Evolutionary conservation across 2,329 filamentous ascomycete genomes (phyloP).

Genomic region (Westerdykella ornata): DNA sequence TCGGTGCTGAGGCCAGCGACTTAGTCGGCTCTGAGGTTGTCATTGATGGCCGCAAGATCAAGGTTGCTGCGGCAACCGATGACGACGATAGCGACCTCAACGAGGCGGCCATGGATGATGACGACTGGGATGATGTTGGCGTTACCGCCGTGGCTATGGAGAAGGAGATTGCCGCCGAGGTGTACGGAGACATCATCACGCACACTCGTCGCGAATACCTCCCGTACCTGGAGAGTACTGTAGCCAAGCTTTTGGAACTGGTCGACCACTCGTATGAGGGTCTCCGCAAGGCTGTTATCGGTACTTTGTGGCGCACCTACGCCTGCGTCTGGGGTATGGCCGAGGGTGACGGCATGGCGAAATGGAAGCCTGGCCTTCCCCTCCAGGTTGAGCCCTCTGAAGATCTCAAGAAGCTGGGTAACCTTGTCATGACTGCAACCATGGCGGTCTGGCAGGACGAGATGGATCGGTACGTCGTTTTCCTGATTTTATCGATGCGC

Average conservation of each 20-base stretch:
- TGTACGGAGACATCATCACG: slow-evolving; percentile 85
- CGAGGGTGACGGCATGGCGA: slow-evolving; percentile 68
- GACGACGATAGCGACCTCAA: slow-evolving; percentile 53
- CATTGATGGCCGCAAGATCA: slow-evolving; percentile 77
- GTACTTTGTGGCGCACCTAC: slow-evolving; percentile 89
- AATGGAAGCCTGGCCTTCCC: slow-evolving; percentile 86
- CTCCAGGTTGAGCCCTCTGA: slow-evolving; percentile 70
- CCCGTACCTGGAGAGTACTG: slow-evolving; percentile 80
- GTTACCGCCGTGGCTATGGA: slow-evolving; percentile 87
- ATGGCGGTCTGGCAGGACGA: slow-evolving; percentile 84
- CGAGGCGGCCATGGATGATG: slow-evolving; percentile 55
- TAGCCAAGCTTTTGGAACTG: slow-evolving; percentile 73
- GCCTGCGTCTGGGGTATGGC: slow-evolving; percentile 83
- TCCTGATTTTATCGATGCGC: slow-evolving; percentile 12
- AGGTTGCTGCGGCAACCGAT: slow-evolving; percentile 58
- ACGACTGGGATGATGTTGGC: slow-evolving; percentile 75
- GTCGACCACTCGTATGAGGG: slow-evolving; percentile 88
- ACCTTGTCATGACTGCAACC: slow-evolving; percentile 78
- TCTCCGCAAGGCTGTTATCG: slow-evolving; percentile 83
- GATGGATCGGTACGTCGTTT: slow-evolving; percentile 73
- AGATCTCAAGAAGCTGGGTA: slow-evolving; percentile 76
- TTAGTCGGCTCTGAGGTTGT: slow-evolving; percentile 70
- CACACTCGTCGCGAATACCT: slow-evolving; percentile 75
- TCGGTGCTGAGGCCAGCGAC: slow-evolving; percentile 67
- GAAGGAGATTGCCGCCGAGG: slow-evolving; percentile 95